Evolutionary conservation across 768 basidiomycete species (phyloP).

Genomic region (Phylloporus sp.): DNA sequence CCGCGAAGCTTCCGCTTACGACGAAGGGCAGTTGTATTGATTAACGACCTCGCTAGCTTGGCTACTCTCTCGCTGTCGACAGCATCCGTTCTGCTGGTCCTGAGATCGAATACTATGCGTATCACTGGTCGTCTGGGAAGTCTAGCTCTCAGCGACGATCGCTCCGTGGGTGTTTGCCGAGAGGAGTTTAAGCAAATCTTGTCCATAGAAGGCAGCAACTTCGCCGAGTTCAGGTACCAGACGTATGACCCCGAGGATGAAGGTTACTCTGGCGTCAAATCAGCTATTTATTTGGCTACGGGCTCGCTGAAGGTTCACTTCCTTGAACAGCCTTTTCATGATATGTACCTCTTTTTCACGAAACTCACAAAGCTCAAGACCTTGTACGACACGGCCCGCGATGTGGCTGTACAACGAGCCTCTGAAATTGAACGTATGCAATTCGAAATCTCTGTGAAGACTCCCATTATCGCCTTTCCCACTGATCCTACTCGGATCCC

Average conservation of each 20-base stretch:
- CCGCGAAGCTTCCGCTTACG: slow-evolving; percentile 9
- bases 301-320: slow-evolving; percentile 89
- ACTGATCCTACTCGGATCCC: slow-evolving; percentile 52
- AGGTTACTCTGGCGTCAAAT: slow-evolving; percentile 73
- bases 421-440: slow-evolving; percentile 93
- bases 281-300: slow-evolving; percentile 73
- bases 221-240: slow-evolving; percentile 92
- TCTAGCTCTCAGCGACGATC: slow-evolving; percentile 76
- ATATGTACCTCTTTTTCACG: slow-evolving; percentile 75
- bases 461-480: slow-evolving; percentile 90
- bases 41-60: slow-evolving; percentile 63
- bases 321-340: slow-evolving; percentile 85
- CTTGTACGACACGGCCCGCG: slow-evolving; percentile 89
- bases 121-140: slow-evolving; percentile 80
- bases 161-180: slow-evolving; percentile 42
- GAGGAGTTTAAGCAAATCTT: slow-evolving; percentile 79
- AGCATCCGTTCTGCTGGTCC: slow-evolving; percentile 75
- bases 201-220: slow-evolving; percentile 90
- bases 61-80: slow-evolving; percentile 89
- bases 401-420: slow-evolving; percentile 87
- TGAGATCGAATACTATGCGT: slow-evolving; percentile 67
- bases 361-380: slow-evolving; percentile 90
- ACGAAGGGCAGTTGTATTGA: slow-evolving; percentile 56
- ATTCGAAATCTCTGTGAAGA: slow-evolving; percentile 84
- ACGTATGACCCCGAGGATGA: slow-evolving; percentile 76